These are phyloP conservation scores for Lasiodiplodia hormozganensis DNA, from an alignment of 2,329 filamentous ascomycete species.

Conservation along the genomic window DNA sequence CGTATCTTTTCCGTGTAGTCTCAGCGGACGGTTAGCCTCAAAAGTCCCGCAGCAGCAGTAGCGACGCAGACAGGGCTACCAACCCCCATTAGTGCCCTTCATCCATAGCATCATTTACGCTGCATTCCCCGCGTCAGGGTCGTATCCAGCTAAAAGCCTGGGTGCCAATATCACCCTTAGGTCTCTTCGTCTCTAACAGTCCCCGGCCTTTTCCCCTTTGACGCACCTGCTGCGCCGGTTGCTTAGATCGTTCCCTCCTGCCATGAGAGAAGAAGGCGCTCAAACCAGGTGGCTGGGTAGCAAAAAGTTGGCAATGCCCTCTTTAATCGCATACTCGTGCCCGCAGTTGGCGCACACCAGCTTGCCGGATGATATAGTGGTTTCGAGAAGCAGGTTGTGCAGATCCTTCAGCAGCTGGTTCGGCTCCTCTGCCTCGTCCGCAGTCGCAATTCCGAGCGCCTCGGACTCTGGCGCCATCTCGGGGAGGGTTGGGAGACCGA, in stretches of 20 bases:
- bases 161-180: neutral
- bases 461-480: constrained; percentile 38
- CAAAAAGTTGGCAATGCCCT: constrained; percentile 96
- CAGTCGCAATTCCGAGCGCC: constrained; percentile 33
- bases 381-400: constrained; percentile 85
- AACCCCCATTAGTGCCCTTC: neutral
- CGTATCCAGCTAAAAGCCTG: neutral
- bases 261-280: neutral
- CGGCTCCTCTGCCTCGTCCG: constrained; percentile 59
- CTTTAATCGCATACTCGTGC: constrained; percentile 92
- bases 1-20: neutral
- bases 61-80: neutral
- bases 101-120: too few relatives aligned
- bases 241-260: neutral
- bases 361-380: constrained; percentile 85
- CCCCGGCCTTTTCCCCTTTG: neutral
- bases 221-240: neutral
- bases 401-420: constrained; percentile 74
- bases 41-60: neutral
- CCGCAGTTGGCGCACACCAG: constrained; percentile 90
- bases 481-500: constrained; percentile 79
- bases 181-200: neutral
- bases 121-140: neutral
- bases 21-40: neutral
- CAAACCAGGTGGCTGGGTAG: constrained; percentile 87